Base-by-base conservation (phyloP, 2,329 filamentous ascomycete species). In the Fusarium verticillioides region DNA sequence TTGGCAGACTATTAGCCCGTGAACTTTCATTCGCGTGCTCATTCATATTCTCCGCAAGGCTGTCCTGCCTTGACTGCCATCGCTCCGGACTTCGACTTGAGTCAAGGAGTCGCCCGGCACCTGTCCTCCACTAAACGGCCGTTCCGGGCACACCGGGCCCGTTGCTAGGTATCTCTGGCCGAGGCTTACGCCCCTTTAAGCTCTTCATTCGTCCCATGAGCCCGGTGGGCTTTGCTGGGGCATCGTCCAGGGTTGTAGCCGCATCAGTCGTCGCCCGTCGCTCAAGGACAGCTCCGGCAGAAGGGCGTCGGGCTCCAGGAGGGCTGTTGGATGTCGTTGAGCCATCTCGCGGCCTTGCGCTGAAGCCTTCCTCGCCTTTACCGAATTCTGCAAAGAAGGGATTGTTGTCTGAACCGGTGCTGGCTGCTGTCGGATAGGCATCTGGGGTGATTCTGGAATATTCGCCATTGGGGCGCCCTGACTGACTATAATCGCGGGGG, bases 301-400 rank as follows among this genome's bases (percentile, higher is more conserved):
- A 84, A 12, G 78, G 77, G 28, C 81, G 81, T 12, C 81, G 79
- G 9, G 81, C 83, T 36, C 44, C 63, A 66, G 87, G 88, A 4
- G 92, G 91, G 76, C 89, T 92, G 74, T 87, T 89, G 10, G 90
- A 87, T 15, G 85, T 84, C 53, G 74, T 77, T 21, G 82, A 80
- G 37, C 81, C 81, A 70, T 82, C 75, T 71, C 81, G 82, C 44
- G 82, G 79, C 47, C 82, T 84, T 43, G 88, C 84, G 26, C 81
- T 84, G 58, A 89, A 84, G n/a, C 77, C 81, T 52, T 91, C 89
- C 43, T 86, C 84, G 50, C 85, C 87, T 75, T 86, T 88, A 71
- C 82, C 90, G 54, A 93, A 97, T 72, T 98, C 94, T 58, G 90
- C 88, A 81, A 95, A 95, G 85, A 97, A 97, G 0, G 94, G 94